A percentile compares a stretch with the other conserved stretches of the same genome.
Conservation (phyloP, 768 basidiomycete species). For the Boletus rubroflammeus region DNA sequence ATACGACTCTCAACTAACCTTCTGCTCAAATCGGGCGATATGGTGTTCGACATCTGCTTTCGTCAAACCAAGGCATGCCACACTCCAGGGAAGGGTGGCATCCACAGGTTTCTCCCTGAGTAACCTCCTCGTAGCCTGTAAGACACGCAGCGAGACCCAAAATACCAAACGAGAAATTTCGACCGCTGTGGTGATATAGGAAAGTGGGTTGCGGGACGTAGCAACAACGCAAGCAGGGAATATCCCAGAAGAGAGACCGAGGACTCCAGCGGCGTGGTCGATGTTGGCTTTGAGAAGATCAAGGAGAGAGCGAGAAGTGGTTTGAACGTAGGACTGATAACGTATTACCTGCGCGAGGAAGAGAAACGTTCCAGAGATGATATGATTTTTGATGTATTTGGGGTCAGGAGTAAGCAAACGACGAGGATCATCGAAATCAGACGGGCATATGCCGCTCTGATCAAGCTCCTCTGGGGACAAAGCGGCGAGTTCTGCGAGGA, state of each 20-base stretch:
- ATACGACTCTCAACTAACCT: slow-evolving; percentile 8
- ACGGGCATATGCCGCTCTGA: slow-evolving; percentile 36
- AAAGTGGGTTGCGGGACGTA: slow-evolving; percentile 37
- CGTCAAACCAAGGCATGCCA: slow-evolving; percentile 38
- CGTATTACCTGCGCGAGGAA: slow-evolving; percentile 51
- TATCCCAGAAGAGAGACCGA: slow-evolving; percentile 58
- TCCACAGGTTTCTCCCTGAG: slow-evolving; percentile 22
- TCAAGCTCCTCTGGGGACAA: slow-evolving; percentile 38
- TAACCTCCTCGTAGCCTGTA: slow-evolving; percentile 29
- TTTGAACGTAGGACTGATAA: slow-evolving; percentile 45
- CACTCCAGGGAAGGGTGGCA: slow-evolving; percentile 40
- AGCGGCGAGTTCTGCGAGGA: slow-evolving; percentile 46
- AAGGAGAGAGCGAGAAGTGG: slow-evolving; percentile 19
- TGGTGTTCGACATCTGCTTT: slow-evolving; percentile 22
- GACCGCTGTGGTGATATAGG: slow-evolving; percentile 43
- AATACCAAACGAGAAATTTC: slow-evolving; percentile 49
- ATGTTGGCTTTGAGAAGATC: slow-evolving; percentile 35
- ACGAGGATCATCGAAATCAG: slow-evolving; percentile 41
- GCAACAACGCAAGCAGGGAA: slow-evolving; percentile 51
- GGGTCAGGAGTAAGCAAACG: slow-evolving; percentile 39
- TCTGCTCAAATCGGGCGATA: slow-evolving; percentile 23
- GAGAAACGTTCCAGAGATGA: slow-evolving; percentile 46
- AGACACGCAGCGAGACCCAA: slow-evolving; percentile 48
- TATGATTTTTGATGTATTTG: slow-evolving; percentile 42
- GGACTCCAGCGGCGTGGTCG: slow-evolving; percentile 35